Base-by-base conservation (phyloP, 1,139 yeast species). In the Saccharomycopsis crataegensis region DNA sequence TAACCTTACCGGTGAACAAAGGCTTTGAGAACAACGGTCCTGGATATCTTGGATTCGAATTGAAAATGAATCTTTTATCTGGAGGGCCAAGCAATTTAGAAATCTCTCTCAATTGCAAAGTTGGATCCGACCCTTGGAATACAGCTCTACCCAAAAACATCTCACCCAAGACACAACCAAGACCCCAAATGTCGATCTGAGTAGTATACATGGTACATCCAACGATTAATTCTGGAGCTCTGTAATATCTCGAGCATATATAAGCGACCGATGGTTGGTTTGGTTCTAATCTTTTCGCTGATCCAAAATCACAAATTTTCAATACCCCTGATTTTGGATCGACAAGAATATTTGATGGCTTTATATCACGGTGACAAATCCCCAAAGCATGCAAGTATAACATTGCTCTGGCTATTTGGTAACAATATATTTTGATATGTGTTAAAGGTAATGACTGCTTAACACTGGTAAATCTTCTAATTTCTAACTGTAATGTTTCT, bases 91-190 rank as follows among this genome's bases (percentile, higher is more conserved):
- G 71, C 56, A 86, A 69, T 66, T 86, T 86, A 1, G 89, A 80
- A 59, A 86, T 86, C 66, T 86, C 95, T 64, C 86, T 78, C 61
- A 86, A 73, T 67, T 86, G 95, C 52, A 83, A 69, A 64, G 83
- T 77, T 12, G 91, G 88, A 52, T 83, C 82, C 62, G 80, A 83
- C 52, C 94, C 94, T 70, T 85, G 93, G 70, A 86, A 86, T 28
- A 86, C 83, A 3, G 93, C 89, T 65, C 81, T 83, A 37, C 93
- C 91, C 63, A 85, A 74, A 59, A 84, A 77, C 91, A 86, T 85
- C 67, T 86, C 94, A 17, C 93, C 93, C 60, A 86, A 72, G 8
- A 86, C 93, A 73, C 95, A 86, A 1, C 95, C 95, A 54, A 85
- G 72, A 1, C 93, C 93, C 95, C 95, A 86, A 57, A 85, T 80